A percentile compares a stretch with the other conserved stretches of the same genome.
phyloP scores from a whole-genome alignment of 257 asterid species.

The Apocynum venetum region DNA sequence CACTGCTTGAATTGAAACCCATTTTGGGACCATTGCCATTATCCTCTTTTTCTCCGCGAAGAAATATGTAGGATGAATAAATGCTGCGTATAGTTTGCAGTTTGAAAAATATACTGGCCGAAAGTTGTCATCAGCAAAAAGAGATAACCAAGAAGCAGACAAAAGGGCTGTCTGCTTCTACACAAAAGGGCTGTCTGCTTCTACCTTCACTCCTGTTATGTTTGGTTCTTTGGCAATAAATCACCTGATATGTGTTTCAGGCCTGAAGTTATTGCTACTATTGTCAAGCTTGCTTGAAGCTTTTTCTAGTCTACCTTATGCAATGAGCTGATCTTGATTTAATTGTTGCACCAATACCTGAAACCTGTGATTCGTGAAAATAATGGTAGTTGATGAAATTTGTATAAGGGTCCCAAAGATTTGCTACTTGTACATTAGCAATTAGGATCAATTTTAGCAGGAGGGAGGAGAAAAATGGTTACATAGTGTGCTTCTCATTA shows the following conservation, averaged over 20 bases:
- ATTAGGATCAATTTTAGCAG: too few relatives aligned
- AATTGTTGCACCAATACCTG: too few relatives aligned
- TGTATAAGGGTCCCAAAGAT: too few relatives aligned
- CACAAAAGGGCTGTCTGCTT: constrained; percentile 51
- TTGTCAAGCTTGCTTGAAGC: not conserved
- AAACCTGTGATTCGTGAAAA: too few relatives aligned
- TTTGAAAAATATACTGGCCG: constrained; percentile 47
- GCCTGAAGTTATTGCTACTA: not conserved
- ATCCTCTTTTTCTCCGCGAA: constrained; percentile 27
- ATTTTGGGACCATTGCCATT: too few relatives aligned
- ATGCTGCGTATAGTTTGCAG: constrained; percentile 51
- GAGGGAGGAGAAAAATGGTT: too few relatives aligned
- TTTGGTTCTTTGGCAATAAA: constrained; percentile 9
- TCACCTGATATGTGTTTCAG: not conserved
- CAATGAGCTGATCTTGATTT: too few relatives aligned
- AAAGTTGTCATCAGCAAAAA: constrained; percentile 33
- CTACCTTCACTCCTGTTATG: constrained; percentile 53
- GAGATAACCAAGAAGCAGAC: constrained; percentile 66
- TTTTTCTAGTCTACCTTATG: not conserved
- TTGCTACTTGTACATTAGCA: too few relatives aligned
- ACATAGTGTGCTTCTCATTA: too few relatives aligned
- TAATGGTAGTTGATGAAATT: too few relatives aligned
- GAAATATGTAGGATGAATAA: constrained; percentile 72
- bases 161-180: constrained; percentile 51
- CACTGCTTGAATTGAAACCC: too few relatives aligned